Conservation (phyloP, 306 rosid species). For the Casuarina equisetifolia region DNA sequence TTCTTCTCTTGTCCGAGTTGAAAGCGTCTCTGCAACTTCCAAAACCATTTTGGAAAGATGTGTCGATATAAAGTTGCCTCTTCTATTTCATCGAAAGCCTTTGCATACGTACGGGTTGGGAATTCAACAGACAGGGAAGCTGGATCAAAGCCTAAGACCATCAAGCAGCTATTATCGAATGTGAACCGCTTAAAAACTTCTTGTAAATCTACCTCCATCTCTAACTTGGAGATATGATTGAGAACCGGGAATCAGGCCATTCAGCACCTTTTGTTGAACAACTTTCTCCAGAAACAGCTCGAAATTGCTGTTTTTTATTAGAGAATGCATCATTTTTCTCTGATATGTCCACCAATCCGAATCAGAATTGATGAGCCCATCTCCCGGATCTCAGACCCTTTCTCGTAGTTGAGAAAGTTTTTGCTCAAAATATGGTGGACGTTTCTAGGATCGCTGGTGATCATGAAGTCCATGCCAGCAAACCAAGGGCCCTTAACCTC, state of each 20-base stretch:
- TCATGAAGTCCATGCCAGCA: conserved; percentile 9
- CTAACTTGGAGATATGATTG: not conserved
- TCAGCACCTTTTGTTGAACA: conserved; percentile 12
- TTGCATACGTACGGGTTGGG: conserved; percentile 6
- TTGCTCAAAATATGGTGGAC: conserved; percentile 27
- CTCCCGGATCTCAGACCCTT: conserved; percentile 31
- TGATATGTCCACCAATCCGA: conserved; percentile 30
- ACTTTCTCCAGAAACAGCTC: conserved; percentile 14
- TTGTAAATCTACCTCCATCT: conserved; percentile 28
- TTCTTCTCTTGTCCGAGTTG: conserved; percentile 41
- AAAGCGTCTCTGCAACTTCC: conserved; percentile 48
- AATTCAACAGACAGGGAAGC: conserved; percentile 1
- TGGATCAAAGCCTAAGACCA: conserved; percentile 31
- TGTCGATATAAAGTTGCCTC: conserved; percentile 24
- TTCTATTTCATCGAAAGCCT: conserved; percentile 26
- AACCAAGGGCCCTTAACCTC: conserved; percentile 29
- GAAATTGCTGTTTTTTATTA: conserved; percentile 3
- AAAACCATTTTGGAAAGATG: conserved; percentile 10
- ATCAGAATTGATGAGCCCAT: conserved; percentile 33
- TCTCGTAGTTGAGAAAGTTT: conserved; percentile 27
- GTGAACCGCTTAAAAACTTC: conserved; percentile 28
- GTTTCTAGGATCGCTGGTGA: conserved; percentile 32
- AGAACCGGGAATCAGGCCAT: conserved; percentile 32
- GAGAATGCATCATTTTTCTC: conserved; percentile 14
- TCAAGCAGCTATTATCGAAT: conserved; percentile 20